Evolutionary conservation across 805 yeast genomes (phyloP).

Genomic region (Kodamaea neixiangensis): DNA sequence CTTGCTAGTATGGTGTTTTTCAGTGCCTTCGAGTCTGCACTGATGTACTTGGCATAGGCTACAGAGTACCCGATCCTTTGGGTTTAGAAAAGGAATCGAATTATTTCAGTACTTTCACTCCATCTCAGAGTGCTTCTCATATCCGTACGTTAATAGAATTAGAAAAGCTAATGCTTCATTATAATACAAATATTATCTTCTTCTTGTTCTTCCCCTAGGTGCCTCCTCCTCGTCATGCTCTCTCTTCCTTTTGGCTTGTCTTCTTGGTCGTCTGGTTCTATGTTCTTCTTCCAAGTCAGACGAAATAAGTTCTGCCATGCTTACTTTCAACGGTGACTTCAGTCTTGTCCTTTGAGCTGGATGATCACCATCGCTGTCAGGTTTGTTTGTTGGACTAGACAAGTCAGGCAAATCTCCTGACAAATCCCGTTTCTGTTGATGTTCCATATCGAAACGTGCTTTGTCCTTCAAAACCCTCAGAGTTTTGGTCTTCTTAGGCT

Average conservation of each 20-base stretch:
- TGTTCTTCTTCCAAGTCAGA: conserved; percentile 13
- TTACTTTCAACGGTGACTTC: conserved; percentile 35
- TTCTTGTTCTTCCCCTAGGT: conserved; percentile 12
- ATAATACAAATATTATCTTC: conserved; percentile 5
- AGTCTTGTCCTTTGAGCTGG: conserved; percentile 38
- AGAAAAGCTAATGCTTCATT: not conserved
- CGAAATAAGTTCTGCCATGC: conserved; percentile 21
- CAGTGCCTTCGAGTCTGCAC: conserved; percentile 65
- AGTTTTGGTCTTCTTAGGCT: not conserved
- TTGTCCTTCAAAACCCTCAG: conserved; percentile 4
- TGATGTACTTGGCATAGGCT: conserved; percentile 51
- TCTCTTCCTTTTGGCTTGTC: conserved; percentile 1
- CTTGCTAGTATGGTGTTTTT: conserved; percentile 76
- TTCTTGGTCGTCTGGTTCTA: conserved; percentile 2
- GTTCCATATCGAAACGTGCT: not conserved
- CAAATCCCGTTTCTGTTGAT: conserved; percentile 7
- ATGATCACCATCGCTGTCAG: conserved; percentile 15
- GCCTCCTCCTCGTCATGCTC: conserved; percentile 5
- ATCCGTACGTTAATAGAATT: not conserved
- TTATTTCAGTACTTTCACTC: no score
- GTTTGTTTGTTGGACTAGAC: not conserved
- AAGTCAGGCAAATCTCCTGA: conserved; percentile 9
- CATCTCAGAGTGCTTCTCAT: no score
- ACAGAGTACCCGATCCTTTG: no score
- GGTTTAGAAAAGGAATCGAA: no score